phyloP scores from a whole-genome alignment of 306 rosid species.

The Cicer cuneatum region DNA sequence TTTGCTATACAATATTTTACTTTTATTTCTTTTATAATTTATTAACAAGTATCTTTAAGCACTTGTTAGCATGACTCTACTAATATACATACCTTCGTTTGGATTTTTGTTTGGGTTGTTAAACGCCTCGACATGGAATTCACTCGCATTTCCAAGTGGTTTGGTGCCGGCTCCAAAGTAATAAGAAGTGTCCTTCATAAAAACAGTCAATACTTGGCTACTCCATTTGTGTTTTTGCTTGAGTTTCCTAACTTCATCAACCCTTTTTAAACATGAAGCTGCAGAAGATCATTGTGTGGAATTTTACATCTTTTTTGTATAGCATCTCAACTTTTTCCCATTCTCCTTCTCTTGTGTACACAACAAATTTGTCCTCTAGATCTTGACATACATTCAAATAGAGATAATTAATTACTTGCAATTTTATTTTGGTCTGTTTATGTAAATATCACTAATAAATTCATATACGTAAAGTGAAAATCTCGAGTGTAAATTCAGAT shows the following conservation, averaged over 20 bases:
- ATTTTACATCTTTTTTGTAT: neutral
- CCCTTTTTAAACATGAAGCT: too few species aligned
- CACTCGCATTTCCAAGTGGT: neutral
- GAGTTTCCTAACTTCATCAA: neutral
- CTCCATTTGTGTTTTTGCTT: constrained; percentile 48
- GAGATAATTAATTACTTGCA: too few species aligned
- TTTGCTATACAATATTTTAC: too few species aligned
- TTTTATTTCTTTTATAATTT: too few species aligned
- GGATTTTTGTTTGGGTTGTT: neutral
- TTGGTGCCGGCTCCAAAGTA: constrained; percentile 27
- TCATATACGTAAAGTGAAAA: too few species aligned
- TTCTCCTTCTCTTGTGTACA: neutral
- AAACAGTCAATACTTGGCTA: constrained; percentile 39
- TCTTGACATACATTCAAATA: neutral
- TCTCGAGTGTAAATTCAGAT: too few species aligned
- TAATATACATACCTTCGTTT: neutral
- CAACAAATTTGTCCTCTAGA: neutral
- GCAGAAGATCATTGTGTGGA: neutral
- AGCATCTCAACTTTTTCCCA: neutral
- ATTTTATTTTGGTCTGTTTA: too few species aligned
- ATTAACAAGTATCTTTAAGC: too few species aligned
- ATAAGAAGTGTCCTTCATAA: neutral
- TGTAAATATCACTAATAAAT: too few species aligned
- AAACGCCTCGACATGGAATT: neutral
- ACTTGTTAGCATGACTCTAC: neutral